These are phyloP conservation scores for Hypoxylon lienhwacheense DNA, from an alignment of 495 filamentous ascomycete genomes.

Conservation along the genomic window DNA sequence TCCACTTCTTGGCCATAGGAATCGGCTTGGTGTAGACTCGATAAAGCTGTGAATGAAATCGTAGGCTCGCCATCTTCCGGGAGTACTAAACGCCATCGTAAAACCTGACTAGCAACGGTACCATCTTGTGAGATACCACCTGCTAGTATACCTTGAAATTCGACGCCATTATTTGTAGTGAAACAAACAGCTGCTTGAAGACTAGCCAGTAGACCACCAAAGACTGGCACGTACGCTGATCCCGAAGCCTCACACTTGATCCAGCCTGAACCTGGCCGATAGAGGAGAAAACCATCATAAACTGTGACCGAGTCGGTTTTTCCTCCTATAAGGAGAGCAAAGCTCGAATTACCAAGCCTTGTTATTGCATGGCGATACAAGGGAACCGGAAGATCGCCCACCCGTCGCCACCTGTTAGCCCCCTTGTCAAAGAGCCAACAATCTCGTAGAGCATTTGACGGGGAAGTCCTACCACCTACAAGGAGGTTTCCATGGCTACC, in stretches of 20 bases:
- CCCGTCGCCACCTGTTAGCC: constrained; percentile 58
- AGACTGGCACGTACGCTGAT: constrained; percentile 53
- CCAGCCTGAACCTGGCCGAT: constrained; percentile 56
- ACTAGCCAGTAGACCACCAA: constrained; percentile 57
- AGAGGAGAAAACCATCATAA: constrained; percentile 66
- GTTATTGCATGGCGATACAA: constrained; percentile 75
- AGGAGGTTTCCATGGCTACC: constrained; percentile 58
- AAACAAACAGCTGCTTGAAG: constrained; percentile 4
- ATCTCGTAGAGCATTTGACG: constrained; percentile 63
- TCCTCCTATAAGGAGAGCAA: constrained; percentile 70
- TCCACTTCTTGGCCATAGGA: not conserved
- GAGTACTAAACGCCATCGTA: constrained; percentile 55
- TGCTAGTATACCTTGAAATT: constrained; percentile 59
- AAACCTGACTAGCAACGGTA: constrained; percentile 54
- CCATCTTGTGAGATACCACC: constrained; percentile 69
- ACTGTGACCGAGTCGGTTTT: constrained; percentile 59
- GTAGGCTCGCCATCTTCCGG: constrained; percentile 28
- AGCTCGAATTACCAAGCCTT: constrained; percentile 46
- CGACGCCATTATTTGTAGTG: not conserved
- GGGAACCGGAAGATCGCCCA: constrained; percentile 62
- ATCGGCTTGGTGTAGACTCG: not conserved
- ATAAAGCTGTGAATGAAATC: constrained; percentile 29
- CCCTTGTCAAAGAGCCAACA: constrained; percentile 69
- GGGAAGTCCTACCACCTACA: constrained; percentile 78
- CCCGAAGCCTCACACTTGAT: constrained; percentile 41